A percentile compares a stretch with the other conserved stretches of the same genome.
Conservation (phyloP, 805 yeast genomes). For the Hanseniaspora osmophila region DNA sequence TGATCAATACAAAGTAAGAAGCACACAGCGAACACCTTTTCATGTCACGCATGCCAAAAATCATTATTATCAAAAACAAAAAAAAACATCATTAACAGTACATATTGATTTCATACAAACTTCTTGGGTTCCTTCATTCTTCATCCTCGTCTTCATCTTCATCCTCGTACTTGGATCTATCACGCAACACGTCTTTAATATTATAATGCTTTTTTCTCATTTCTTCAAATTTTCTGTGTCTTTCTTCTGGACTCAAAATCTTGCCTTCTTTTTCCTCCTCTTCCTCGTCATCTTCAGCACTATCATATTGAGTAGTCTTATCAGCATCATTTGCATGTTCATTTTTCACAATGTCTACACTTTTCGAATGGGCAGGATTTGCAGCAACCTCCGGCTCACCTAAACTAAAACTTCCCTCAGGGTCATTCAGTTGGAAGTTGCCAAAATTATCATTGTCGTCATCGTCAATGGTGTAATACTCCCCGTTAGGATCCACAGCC, state of each 20-base stretch:
- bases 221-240: constrained; percentile 58
- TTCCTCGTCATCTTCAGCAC: constrained; percentile 19
- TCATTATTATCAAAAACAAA: too few relatives aligned
- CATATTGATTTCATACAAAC: too few relatives aligned
- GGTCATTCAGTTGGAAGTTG: neutral
- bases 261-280: constrained; percentile 26
- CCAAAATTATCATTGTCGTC: constrained; percentile 31
- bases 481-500: constrained; percentile 70
- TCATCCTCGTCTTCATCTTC: constrained; percentile 16
- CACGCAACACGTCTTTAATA: constrained; percentile 29
- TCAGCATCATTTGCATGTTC: constrained; percentile 5
- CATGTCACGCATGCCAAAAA: too few relatives aligned
- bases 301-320: too few relatives aligned
- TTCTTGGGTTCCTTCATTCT: constrained; percentile 24
- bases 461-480: constrained; percentile 59
- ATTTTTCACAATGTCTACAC: constrained; percentile 12
- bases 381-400: constrained; percentile 37
- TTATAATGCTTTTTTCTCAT: constrained; percentile 73
- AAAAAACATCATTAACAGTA: too few relatives aligned
- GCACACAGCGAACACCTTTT: too few relatives aligned
- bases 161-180: constrained; percentile 6
- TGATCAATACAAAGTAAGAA: too few relatives aligned
- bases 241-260: constrained; percentile 33
- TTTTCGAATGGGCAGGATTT: constrained; percentile 7
- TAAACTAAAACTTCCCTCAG: constrained; percentile 27